Percentiles rank a stretch among this genome's conserved stretches.
Conservation (phyloP, 352 stramenopile species). For the Globisporangium carolinianum region DNA sequence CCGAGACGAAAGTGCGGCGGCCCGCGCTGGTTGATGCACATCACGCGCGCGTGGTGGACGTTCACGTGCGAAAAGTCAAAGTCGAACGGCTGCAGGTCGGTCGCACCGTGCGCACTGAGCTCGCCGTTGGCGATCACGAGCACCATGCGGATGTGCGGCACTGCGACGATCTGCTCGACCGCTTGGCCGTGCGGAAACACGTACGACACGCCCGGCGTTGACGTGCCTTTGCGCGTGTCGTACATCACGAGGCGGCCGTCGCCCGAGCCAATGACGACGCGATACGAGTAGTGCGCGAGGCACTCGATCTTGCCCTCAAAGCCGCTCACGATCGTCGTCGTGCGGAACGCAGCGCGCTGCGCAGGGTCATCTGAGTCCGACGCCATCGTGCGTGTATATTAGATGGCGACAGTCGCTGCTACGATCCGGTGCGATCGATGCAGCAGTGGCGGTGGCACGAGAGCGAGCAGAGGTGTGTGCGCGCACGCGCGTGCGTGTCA, state of each 20-base stretch:
- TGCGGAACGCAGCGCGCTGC: slow-evolving; percentile 70
- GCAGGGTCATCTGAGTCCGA: slow-evolving; percentile 13
- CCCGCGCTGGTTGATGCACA: slow-evolving; percentile 80
- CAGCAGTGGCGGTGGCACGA: too few relatives aligned
- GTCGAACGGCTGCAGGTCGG: slow-evolving; percentile 63
- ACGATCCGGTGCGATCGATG: background rate
- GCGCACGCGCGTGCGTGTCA: too few relatives aligned
- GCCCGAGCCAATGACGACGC: slow-evolving; percentile 72
- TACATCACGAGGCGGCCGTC: slow-evolving; percentile 83
- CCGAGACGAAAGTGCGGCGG: slow-evolving; percentile 80
- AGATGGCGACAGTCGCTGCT: background rate
- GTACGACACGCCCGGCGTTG: slow-evolving; percentile 46
- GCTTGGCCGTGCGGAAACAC: slow-evolving; percentile 65
- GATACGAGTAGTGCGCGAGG: slow-evolving; percentile 83
- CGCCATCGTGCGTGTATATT: slow-evolving; percentile 2
- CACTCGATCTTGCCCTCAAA: slow-evolving; percentile 83
- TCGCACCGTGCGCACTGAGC: slow-evolving; percentile 65
- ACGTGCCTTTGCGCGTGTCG: slow-evolving; percentile 80
- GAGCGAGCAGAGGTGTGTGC: too few relatives aligned
- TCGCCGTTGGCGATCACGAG: slow-evolving; percentile 75
- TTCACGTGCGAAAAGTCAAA: slow-evolving; percentile 84
- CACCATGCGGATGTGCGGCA: slow-evolving; percentile 85
- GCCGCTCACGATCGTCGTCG: slow-evolving; percentile 56
- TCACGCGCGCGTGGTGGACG: slow-evolving; percentile 51
- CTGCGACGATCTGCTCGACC: slow-evolving; percentile 75